Evolutionary conservation across 306 rosid genomes (phyloP).

Genomic region (Fagus sylvatica): DNA sequence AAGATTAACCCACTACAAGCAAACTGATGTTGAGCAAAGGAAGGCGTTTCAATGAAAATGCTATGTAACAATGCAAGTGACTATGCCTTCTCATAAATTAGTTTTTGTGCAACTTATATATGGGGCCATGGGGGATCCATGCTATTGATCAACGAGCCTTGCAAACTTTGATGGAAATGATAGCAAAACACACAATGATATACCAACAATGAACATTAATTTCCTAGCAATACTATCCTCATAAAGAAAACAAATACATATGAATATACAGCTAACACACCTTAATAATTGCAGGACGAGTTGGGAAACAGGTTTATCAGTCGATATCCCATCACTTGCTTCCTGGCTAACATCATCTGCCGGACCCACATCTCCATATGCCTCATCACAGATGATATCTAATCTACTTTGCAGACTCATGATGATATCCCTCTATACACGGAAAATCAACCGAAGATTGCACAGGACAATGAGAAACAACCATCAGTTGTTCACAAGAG

Average conservation of each 20-base stretch:
- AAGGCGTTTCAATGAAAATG: neutral
- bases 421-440: constrained; percentile 74
- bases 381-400: constrained; percentile 85
- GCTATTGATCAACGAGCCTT: neutral
- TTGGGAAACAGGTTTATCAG: constrained; percentile 58
- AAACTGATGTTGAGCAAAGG: neutral
- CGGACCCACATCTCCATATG: constrained; percentile 47
- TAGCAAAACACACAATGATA: neutral
- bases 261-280: constrained; percentile 34
- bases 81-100: too few species aligned
- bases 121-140: neutral
- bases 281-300: constrained; percentile 46
- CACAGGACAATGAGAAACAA: constrained; percentile 15
- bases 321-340: constrained; percentile 38
- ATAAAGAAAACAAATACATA: neutral
- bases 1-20: neutral
- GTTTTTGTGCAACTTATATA: too few species aligned
- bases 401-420: constrained; percentile 82
- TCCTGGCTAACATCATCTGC: constrained; percentile 36
- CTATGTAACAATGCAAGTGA: neutral
- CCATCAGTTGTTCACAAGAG: neutral
- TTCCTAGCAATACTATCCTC: neutral
- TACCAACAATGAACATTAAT: neutral
- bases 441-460: constrained; percentile 15
- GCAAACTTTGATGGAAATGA: neutral